A percentile compares a stretch with the other conserved stretches of the same genome.
These are phyloP conservation scores for Pezicula rhizophila DNA, from an alignment of 2,329 filamentous ascomycete genomes.

Conservation along the genomic window DNA sequence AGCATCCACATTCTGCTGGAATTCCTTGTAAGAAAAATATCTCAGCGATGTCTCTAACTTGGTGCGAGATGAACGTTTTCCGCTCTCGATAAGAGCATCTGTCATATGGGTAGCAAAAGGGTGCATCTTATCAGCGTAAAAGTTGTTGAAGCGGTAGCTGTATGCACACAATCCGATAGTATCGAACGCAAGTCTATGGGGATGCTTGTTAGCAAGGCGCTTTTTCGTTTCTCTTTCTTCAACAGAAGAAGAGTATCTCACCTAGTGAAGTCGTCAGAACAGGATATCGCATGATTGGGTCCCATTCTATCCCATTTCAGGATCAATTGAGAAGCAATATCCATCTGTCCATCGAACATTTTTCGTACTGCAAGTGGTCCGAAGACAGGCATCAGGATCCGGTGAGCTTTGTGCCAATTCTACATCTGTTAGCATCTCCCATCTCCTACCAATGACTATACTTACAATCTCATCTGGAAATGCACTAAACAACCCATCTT, in stretches of 20 bases:
- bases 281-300: slow-evolving; percentile 47
- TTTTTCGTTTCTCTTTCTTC: no score
- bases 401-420: slow-evolving; percentile 60
- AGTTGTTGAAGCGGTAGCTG: slow-evolving; percentile 66
- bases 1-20: slow-evolving; percentile 45
- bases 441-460: no score
- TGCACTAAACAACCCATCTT: no score
- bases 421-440: no score
- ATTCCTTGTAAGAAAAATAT: slow-evolving; percentile 37
- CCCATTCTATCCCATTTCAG: slow-evolving; percentile 66
- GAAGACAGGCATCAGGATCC: slow-evolving; percentile 62
- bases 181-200: slow-evolving; percentile 57
- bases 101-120: slow-evolving; percentile 40
- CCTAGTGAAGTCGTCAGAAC: slow-evolving; percentile 59
- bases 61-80: slow-evolving; percentile 40
- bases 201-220: no score
- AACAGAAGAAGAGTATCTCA: no score
- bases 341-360: slow-evolving; percentile 67
- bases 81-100: slow-evolving; percentile 49
- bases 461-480: no score
- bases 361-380: slow-evolving; percentile 59
- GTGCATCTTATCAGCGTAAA: slow-evolving; percentile 59
- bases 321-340: slow-evolving; percentile 58
- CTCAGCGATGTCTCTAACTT: slow-evolving; percentile 42
- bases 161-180: slow-evolving; percentile 60